Conservation (phyloP, 495 filamentous ascomycete species). For the Aspergillus steynii region DNA sequence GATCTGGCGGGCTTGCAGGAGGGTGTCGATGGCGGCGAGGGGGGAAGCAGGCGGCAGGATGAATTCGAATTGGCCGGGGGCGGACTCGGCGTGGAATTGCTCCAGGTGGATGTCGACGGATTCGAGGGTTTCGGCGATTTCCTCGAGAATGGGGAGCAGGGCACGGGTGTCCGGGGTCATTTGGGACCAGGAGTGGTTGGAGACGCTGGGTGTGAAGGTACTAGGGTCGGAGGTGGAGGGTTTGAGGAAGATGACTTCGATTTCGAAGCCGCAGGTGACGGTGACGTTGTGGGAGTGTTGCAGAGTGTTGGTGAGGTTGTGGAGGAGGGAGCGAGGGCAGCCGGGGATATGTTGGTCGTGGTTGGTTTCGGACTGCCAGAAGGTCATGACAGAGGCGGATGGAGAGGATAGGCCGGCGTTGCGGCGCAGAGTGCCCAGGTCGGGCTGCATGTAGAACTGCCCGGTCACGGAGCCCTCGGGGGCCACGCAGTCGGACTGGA, state of each 20-base stretch:
- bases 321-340: conserved; percentile 62
- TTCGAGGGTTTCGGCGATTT: conserved; percentile 58
- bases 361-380: conserved; percentile 55
- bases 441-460: conserved; percentile 61
- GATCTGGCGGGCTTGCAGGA: conserved; percentile 71
- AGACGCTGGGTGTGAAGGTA: conserved; percentile 26
- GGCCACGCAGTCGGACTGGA: conserved; percentile 48
- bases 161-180: conserved; percentile 40
- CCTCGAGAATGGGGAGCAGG: conserved; percentile 58
- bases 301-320: conserved; percentile 46
- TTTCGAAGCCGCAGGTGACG: conserved; percentile 76
- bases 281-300: conserved; percentile 42
- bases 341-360: conserved; percentile 29
- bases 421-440: conserved; percentile 56
- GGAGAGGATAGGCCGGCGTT: conserved; percentile 48
- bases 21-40: conserved; percentile 67
- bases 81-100: conserved; percentile 77
- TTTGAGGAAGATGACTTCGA: conserved; percentile 73
- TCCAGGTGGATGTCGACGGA: conserved; percentile 65
- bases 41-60: conserved; percentile 65
- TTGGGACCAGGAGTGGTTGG: conserved; percentile 53
- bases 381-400: conserved; percentile 58
- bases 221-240: conserved; percentile 21
- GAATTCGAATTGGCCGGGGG: conserved; percentile 80
- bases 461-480: conserved; percentile 48